Evolutionary conservation across 2,329 filamentous ascomycete species (phyloP), one percentile per base, ranked within the genome.

Genomic region (Cercospora sesami): DNA sequence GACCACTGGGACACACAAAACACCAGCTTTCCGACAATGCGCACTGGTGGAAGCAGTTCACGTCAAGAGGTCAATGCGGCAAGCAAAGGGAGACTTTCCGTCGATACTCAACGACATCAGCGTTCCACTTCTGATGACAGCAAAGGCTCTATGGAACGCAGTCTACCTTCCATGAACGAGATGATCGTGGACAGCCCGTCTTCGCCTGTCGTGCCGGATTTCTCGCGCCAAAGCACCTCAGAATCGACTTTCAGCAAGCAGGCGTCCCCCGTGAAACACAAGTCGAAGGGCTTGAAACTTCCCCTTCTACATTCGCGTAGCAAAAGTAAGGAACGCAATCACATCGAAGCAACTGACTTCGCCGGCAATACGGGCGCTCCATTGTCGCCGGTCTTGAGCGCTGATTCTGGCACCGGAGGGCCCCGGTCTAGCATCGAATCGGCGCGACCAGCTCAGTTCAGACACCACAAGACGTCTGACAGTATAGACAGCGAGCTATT

Each of bases 401-500:
- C 63, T 30, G 69, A 67, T 23, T 63, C 58, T 12, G 48, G 23
- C 45, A 68, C 63, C 16, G 66, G 60, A 3, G 57, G 69, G 30
- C 76, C 74, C 48, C 74, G 78, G 28, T 71, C 72, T 14, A 78
- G 76, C 60, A 28, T 74, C 8, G 77, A 79, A 70, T 81, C 81
- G 57, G 82, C 83, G 1, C 71, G 75, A 53, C 75, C 77, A 21
- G 64, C 67, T 16, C 67, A 68, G 0, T 59, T 76, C 18, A 72
- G 64, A 23, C 74, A 76, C 8, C 74, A 78, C 33, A 69, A 66
- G 75, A 83, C 68, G 80, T 79, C 82, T 28, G 82, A 82, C 21
- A 89, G 85, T 74, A 72, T 85, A n/a, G 82, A 77, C 6, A 73
- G 72, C 55, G 86, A 64, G 77, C 79, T 75, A 18, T 63, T 65